Evolutionary conservation across 2,329 filamentous ascomycete species (phyloP).

Genomic region (Trichoderma aggressivum): DNA sequence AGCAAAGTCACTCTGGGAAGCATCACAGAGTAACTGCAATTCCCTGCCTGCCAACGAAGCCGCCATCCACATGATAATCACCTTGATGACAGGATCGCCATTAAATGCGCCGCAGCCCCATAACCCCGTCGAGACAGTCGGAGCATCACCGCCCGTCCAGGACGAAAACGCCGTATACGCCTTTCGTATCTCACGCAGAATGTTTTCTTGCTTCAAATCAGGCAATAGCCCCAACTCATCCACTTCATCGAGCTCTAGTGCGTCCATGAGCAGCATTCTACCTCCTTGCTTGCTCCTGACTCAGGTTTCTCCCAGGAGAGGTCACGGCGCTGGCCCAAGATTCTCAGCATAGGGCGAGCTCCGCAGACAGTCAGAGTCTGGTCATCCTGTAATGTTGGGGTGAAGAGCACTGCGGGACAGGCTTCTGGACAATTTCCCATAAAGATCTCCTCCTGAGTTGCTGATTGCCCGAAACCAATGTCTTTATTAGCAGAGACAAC

Average conservation of each 20-base stretch:
- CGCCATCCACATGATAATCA: conserved; percentile 33
- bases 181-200: conserved; percentile 32
- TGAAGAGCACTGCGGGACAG: conserved; percentile 34
- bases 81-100: conserved; percentile 33
- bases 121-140: conserved; percentile 27
- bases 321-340: conserved; percentile 30
- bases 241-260: conserved; percentile 34
- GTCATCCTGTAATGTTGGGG: conserved; percentile 28
- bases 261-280: conserved; percentile 37
- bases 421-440: conserved; percentile 34
- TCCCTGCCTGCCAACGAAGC: conserved; percentile 23
- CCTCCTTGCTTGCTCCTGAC: conserved; percentile 23
- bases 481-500: conserved; percentile 35
- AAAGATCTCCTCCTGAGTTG: conserved; percentile 37
- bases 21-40: conserved; percentile 24
- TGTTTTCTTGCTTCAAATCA: conserved; percentile 27
- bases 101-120: conserved; percentile 39
- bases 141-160: conserved; percentile 8
- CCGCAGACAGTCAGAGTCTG: conserved; percentile 29
- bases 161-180: conserved; percentile 30
- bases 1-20: conserved; percentile 6
- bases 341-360: conserved; percentile 30
- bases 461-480: conserved; percentile 36
- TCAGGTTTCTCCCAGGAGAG: conserved; percentile 25
- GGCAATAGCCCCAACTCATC: conserved; percentile 23